Percentiles rank a stretch among this genome's conserved stretches.
Evolutionary conservation across 2,329 filamentous ascomycete species (phyloP).

Genomic region (Cladophialophora psammophila): DNA sequence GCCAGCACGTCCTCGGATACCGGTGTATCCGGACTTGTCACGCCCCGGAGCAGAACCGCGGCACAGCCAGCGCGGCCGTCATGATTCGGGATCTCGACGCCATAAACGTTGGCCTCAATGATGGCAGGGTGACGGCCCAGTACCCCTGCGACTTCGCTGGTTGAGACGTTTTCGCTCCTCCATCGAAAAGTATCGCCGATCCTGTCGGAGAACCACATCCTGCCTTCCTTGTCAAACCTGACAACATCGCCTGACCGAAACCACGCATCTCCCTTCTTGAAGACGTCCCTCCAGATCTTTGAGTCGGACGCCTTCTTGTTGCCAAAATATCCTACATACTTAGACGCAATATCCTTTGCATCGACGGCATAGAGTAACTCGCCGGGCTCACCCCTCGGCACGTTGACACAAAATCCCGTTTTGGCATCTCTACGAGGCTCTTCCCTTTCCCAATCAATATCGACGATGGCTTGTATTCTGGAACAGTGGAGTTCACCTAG

Average conservation of each 20-base stretch:
- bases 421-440: slow-evolving; percentile 69
- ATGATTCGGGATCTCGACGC: slow-evolving; percentile 68
- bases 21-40: neutral
- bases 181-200: slow-evolving; percentile 77
- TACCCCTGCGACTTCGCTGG: slow-evolving; percentile 70
- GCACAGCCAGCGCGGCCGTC: slow-evolving; percentile 73
- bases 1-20: slow-evolving; percentile 21
- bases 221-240: slow-evolving; percentile 67
- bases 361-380: slow-evolving; percentile 68
- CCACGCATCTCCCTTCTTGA: slow-evolving; percentile 71
- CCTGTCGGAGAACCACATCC: slow-evolving; percentile 74
- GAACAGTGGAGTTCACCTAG: slow-evolving; percentile 66
- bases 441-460: slow-evolving; percentile 46
- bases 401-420: slow-evolving; percentile 72
- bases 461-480: no score
- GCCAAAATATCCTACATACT: slow-evolving; percentile 73
- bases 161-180: slow-evolving; percentile 74
- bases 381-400: slow-evolving; percentile 66
- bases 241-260: slow-evolving; percentile 74
- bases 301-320: slow-evolving; percentile 71
- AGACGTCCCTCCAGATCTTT: slow-evolving; percentile 70
- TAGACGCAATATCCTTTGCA: slow-evolving; percentile 61
- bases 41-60: slow-evolving; percentile 51
- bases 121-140: slow-evolving; percentile 65
- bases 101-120: slow-evolving; percentile 68